These are phyloP conservation scores for Yamadazyma akitaensis DNA, from an alignment of 805 yeast species.

Conservation along the genomic window DNA sequence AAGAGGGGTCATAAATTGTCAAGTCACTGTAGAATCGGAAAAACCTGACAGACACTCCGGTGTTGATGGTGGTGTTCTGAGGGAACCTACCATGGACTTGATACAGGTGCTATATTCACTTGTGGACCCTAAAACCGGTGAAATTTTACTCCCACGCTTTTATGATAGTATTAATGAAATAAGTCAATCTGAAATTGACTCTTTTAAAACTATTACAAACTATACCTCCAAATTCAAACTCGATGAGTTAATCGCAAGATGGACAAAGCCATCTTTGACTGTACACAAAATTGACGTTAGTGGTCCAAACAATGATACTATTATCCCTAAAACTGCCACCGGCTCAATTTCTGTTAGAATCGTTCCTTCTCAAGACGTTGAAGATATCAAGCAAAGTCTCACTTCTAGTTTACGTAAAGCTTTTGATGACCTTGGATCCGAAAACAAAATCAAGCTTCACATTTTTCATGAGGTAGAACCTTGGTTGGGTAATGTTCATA, in stretches of 20 bases:
- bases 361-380: conserved; percentile 82
- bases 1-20: conserved; percentile 83
- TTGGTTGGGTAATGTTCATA: conserved; percentile 87
- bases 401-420: conserved; percentile 40
- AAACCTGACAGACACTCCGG: conserved; percentile 93
- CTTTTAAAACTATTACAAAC: conserved; percentile 58
- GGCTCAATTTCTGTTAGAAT: conserved; percentile 80
- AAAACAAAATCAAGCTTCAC: conserved; percentile 57
- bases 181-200: conserved; percentile 51
- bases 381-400: conserved; percentile 51
- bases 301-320: conserved; percentile 87
- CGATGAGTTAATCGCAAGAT: conserved; percentile 63
- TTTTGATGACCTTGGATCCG: conserved; percentile 52
- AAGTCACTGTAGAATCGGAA: conserved; percentile 67
- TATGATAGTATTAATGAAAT: conserved; percentile 64
- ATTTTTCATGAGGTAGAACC: conserved; percentile 89
- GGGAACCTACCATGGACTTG: conserved; percentile 88
- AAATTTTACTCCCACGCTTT: conserved; percentile 64
- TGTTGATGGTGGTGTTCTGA: conserved; percentile 87
- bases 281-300: conserved; percentile 81
- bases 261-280: conserved; percentile 90
- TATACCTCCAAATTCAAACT: conserved; percentile 29
- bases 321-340: conserved; percentile 77
- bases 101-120: conserved; percentile 67
- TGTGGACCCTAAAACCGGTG: conserved; percentile 40